Base-by-base conservation (phyloP, 805 yeast species). In the Wickerhamiella sergipiensis region DNA sequence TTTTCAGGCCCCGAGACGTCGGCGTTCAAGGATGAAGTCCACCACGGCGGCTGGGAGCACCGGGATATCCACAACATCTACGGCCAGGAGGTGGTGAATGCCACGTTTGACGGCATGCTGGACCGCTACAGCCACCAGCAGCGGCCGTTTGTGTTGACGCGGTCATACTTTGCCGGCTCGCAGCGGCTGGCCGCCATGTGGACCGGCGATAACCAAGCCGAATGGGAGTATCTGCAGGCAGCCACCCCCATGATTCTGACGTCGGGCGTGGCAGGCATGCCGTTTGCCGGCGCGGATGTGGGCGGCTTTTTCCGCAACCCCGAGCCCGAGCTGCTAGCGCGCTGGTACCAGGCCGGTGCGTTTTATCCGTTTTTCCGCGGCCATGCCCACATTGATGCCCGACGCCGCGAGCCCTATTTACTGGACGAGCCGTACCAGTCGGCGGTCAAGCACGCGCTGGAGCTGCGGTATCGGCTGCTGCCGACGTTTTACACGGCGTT, bases 261-360 rank as follows among this genome's bases (percentile, higher is more conserved):
- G 2, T 75, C 81, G 56, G 87, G 88, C 46, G 70, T 85, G 26
- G 85, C 79, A 1, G 95, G 95, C 8, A 81, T 80, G 80, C 95
- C 96, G 29, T 90, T 89, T 68, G 76, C 84, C 6, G 99, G 99
- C 8, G 90, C 96, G 8, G 99, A 92, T 69, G 90, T 92, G 45
- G 97, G 96, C 33, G 98, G 99, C 0, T 92, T 92, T 63, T 89
- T 88, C 62, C 95, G 95, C 2, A 76, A 92, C 63, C 97, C 98
- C 0, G 70, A 80, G 0, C 73, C 77, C 36, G 97, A 92, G 61
- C 68, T 92, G 53, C 71, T 86, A 52, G 76, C 85, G 0, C 75
- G 99, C 61, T 92, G 98, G 98, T 90, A 89, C 64, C 98, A 92
- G 65, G 75, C 95, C 2, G 98, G 97, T 52, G 78, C 85, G 26